Base-by-base conservation (phyloP, 352 stramenopile species). In the Pythium chondricola region DNA sequence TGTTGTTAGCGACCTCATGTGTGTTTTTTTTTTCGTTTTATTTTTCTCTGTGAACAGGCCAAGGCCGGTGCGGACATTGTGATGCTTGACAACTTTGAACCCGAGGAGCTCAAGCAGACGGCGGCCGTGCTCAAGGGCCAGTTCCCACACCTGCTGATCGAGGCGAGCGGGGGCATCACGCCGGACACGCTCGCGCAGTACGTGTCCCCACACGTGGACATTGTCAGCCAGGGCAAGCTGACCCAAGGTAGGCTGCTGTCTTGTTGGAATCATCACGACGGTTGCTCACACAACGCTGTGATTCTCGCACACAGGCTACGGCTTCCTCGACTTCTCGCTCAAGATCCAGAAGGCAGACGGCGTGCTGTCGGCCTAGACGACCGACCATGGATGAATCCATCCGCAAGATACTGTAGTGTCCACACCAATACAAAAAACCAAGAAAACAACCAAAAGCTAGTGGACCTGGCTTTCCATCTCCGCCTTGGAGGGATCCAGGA, bases 81-180 rank as follows among this genome's bases (percentile, higher is more conserved):
- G 25, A 99, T 99, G 97, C 75, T 99, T 16, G 97, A 99, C 76
- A 99, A 99, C 74, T 99, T 98, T 71, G 74, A 85, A 57, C 94
- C 94, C 5, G 77, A 88, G 14, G 43, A 83, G 59, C 67, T 99
- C 31, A 97, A 98, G 66, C 63, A 71, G 38, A 96, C 95, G 44
- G 96, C 96, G 0, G 69, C 65, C 9, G 67, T 67, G 41, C 80
- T 99, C 39, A 99, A 99, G 72, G 52, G 67, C 22, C 72, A 96
- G 64, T 98, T 95, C 74, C 90, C 96, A 14, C 76, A 98, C 63
- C 58, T 99, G 37, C 69, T 98, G 18, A 92, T 99, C 46, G 97
- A 99, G 69, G 97, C 95, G 17, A 98, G 93, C 59, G 97, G 97
- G 14, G 97, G 97, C 44, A 99, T 99, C 65, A 99, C 95, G 18